These are phyloP conservation scores for Trichoderma atrobrunneum DNA, from an alignment of 2,329 filamentous ascomycete species.

Conservation along the genomic window DNA sequence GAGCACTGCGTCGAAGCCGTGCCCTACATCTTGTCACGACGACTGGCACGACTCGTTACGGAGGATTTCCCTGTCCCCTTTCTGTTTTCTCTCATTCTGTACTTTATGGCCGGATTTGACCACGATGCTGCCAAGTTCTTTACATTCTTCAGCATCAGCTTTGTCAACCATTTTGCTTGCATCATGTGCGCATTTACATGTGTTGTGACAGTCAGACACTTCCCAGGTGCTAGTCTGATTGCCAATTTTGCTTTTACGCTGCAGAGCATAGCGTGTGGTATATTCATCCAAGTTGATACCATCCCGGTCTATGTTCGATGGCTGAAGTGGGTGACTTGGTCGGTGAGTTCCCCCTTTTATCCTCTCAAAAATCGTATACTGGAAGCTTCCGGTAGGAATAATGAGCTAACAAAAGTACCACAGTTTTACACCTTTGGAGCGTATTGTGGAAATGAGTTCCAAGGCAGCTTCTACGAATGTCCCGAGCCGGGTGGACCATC, in stretches of 20 bases:
- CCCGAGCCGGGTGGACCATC: constrained; percentile 59
- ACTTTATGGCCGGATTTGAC: constrained; percentile 76
- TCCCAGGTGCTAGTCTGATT: constrained; percentile 68
- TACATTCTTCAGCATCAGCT: constrained; percentile 64
- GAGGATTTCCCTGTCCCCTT: constrained; percentile 73
- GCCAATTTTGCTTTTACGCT: constrained; percentile 71
- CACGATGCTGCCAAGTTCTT: constrained; percentile 63
- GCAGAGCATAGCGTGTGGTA: constrained; percentile 72
- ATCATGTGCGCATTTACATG: constrained; percentile 69
- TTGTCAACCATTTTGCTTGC: constrained; percentile 71
- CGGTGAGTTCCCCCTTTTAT: constrained; percentile 37
- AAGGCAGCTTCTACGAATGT: constrained; percentile 70
- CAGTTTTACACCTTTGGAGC: constrained; percentile 71
- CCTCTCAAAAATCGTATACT: not conserved
- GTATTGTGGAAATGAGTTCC: constrained; percentile 70
- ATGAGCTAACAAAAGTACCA: not conserved
- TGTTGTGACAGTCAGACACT: constrained; percentile 63
- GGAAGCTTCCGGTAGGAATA: not conserved
- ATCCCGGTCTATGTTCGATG: constrained; percentile 77
- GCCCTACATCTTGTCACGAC: constrained; percentile 67
- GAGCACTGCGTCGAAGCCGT: constrained; percentile 70
- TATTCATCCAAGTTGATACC: constrained; percentile 70
- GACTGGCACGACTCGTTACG: constrained; percentile 64
- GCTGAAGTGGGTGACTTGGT: constrained; percentile 67
- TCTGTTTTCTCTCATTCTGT: constrained; percentile 67